Conservation (phyloP, 768 basidiomycete genomes). For the Amanita muscaria region DNA sequence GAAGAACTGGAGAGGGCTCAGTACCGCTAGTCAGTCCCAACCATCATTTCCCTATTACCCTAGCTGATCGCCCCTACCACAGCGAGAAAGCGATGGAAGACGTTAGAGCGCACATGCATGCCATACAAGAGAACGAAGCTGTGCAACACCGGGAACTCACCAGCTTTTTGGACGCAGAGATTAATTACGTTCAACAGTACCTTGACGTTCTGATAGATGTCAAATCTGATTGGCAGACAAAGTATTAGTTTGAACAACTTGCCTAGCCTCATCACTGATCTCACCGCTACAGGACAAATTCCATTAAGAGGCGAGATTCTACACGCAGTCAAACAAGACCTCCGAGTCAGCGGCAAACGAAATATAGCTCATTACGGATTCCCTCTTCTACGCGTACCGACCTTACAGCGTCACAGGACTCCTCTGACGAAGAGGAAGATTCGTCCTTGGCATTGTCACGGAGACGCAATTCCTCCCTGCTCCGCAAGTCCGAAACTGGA, state of each 20-base stretch:
- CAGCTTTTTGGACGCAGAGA: constrained; percentile 61
- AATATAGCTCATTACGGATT: constrained; percentile 22
- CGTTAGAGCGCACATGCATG: constrained; percentile 68
- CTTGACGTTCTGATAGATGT: constrained; percentile 65
- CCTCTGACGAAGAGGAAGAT: constrained; percentile 28
- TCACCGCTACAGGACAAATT: background rate
- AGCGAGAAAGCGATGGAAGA: constrained; percentile 87
- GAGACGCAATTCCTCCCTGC: constrained; percentile 22
- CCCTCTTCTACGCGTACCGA: constrained; percentile 12
- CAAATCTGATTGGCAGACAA: constrained; percentile 58
- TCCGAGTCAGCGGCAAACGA: constrained; percentile 20
- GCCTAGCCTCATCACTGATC: background rate
- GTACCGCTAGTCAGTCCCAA: constrained; percentile 54
- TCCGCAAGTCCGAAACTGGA: constrained; percentile 18
- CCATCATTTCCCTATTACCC: background rate
- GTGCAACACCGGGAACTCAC: constrained; percentile 64
- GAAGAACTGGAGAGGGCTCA: constrained; percentile 69
- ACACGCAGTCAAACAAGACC: background rate
- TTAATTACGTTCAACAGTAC: constrained; percentile 67
- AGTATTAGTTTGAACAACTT: background rate
- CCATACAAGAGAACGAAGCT: constrained; percentile 73
- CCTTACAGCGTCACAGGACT: constrained; percentile 16
- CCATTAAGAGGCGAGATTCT: background rate
- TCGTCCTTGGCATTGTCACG: constrained; percentile 13
- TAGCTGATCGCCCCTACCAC: constrained; percentile 2